Conservation (phyloP, 176 grass and related monocot species). For the Rhynchospora breviuscula region DNA sequence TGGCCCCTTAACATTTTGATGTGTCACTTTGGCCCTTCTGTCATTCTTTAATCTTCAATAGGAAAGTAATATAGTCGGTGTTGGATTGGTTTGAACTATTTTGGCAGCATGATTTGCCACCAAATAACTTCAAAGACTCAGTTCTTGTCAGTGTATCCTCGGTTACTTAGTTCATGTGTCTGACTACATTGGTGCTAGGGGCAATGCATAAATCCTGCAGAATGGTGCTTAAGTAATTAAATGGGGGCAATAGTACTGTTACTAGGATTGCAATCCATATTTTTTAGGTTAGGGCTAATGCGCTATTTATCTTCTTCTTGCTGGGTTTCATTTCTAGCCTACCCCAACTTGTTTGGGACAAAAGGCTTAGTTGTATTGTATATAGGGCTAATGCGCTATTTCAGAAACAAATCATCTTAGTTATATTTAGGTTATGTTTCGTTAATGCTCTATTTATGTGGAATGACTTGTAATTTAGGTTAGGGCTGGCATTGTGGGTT, state of each 20-base stretch:
- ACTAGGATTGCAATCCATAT: neutral
- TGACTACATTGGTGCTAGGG: neutral
- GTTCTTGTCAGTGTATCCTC: neutral
- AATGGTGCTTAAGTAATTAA: neutral
- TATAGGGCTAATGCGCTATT: too few relatives aligned
- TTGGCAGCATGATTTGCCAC: neutral
- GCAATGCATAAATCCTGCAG: neutral
- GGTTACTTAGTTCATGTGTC: neutral
- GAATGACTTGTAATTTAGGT: constrained; percentile 40
- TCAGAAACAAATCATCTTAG: neutral
- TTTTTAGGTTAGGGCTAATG: too few relatives aligned
- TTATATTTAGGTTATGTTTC: neutral
- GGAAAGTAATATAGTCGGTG: neutral
- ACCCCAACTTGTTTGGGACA: too few relatives aligned
- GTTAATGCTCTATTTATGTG: neutral
- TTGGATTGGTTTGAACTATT: too few relatives aligned
- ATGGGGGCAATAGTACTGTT: neutral
- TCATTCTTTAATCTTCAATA: neutral
- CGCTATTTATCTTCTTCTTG: too few relatives aligned
- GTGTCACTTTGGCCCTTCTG: neutral
- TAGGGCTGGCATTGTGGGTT: constrained; percentile 95
- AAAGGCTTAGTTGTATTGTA: too few relatives aligned
- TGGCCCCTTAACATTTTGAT: neutral
- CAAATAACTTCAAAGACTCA: neutral
- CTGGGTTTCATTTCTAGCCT: too few relatives aligned